Base-by-base conservation (phyloP, 129 eudicot genomes). In the Escallonia rubra region DNA sequence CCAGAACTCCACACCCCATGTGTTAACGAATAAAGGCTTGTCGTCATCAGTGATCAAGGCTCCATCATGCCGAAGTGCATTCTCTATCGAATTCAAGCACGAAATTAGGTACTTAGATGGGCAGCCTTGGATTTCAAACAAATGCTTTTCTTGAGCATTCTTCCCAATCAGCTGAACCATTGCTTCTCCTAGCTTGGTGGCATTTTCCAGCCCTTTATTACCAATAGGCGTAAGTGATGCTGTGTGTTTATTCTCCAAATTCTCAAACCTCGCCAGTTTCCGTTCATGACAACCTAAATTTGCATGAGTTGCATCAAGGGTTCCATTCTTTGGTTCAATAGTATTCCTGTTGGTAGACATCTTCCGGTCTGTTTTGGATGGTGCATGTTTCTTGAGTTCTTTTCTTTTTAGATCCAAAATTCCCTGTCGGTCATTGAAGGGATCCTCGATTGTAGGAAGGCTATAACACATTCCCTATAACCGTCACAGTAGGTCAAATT, bases 1-100 rank as follows among this genome's bases (percentile, higher is more conserved):
- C 99, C 99, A 93, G 62, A 89, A 89, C 53, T 89, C 86, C 76
- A 89, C 57, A 4, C 99, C 98, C 99, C 99, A 93, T 15, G 83
- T 38, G 53, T 82, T 71, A 43, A 79, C 79, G 65, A 86, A 86
- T 59, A 89, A 76, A 72, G 91, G 89, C 34, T 68, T 72, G 7
- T 81, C 81, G 14, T 67, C 78, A 50, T 73, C 85, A 67, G 10
- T 23, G 11, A 41, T 57, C 11, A 76, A 61, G 6, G 72, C 56
- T 61, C 73, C 77, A 59, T 81, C 81, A 56, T 72, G 63, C 68
- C 60, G 82, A 72, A 89, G 57, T 34, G 72, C 66, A 72, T 81
- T 76, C 65, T 85, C 92, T 57, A 93, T 72, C 2, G 90, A 61
- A 54, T 86, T 86, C 85, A 93, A 77, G 79, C 99, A 93, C 47